Base-by-base conservation (phyloP, 805 yeast species). In the Yamadazyma ubonensis region DNA sequence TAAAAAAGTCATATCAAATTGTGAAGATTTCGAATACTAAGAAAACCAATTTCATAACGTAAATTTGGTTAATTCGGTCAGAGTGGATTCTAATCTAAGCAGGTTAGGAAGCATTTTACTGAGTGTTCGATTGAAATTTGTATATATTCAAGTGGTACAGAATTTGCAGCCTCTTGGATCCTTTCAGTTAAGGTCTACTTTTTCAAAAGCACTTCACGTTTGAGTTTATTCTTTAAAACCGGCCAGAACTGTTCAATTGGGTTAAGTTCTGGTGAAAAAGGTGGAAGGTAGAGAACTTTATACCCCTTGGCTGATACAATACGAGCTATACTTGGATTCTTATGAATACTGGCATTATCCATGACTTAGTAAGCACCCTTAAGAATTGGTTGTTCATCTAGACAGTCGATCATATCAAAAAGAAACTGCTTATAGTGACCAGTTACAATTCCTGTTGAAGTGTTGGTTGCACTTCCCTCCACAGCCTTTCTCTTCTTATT, bases 191-290 rank as follows among this genome's bases (percentile, higher is more conserved):
- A 17, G 9, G 36, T 36, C 22, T 38, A 39, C 30, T 25, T 37
- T n/a, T 23, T 17, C 4, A 36, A n/a, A n/a, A 33, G 37, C 33
- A 29, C 28, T 27, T 27, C 33, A 22, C 40, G 33, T 32, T 38
- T 34, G 14, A 39, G 22, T 18, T 29, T 39, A 12, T 31, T 38
- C 16, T 36, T 45, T 6, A 36, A 25, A 6, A 16, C 41, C 21
- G 36, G 28, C 51, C 53, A 48, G 22, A 50, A 48, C 20, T 43
- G 46, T 21, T 48, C 47, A 41, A 46, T 44, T 23, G 50, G 48
- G 33, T 48, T 46, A 8, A 36, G 25, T 22, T 36, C 34, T 9
- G 46, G 51, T 17, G 45, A 43, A 31, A 31, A 48, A 29, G 46
- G 50, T n/a, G 49, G 47, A 14, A 45, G 35, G 26, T 40, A 48